Evolutionary conservation across 148 eudicot species (phyloP), one percentile per base, ranked within the genome.

Genomic region (Cornus controversa): DNA sequence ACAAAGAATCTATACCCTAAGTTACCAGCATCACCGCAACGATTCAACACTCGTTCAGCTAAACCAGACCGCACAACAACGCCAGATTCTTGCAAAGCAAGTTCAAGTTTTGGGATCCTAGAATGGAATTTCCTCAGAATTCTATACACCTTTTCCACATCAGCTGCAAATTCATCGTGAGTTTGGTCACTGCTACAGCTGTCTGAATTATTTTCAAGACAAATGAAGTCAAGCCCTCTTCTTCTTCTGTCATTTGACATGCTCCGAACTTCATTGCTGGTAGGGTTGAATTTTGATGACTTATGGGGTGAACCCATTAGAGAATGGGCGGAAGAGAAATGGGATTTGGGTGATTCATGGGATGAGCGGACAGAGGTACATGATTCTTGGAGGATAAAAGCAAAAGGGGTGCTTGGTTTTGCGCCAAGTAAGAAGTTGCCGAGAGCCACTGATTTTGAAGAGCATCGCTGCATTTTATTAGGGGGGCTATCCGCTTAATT

Each of bases 1-100:
- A 80, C 79, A 63, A 90, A 95, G 81, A 91, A 95, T 74, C 90
- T 79, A 75, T 93, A 95, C 10, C 90, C 96, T 63, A 95, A 87
- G 70, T 86, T 87, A 73, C 97, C 98, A 0, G 99, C 96, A 84
- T 93, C 97, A 4, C 99, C 99, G 76, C 99, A 95, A 13, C 97
- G 97, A 63, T 79, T 85, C 72, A 93, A 81, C 23, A 95, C 97
- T 0, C 94, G 87, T 67, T 95, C 98, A 0, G 92, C 85, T 78
- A 95, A 79, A 25, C 97, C 97, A 0, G 90, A 69, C 63, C 94
- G 84, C 64, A 91, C 78, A 9, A 80, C 80, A 28, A 95, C 83
- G 66, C 97, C 92, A 3, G 99, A 91, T 79, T 93, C 86, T 57
- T 80, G 76, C 81, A 95, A 80, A 72, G 99, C 99, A 66, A 90